Conservation (phyloP, 768 basidiomycete species). For the Terana coerulea region DNA sequence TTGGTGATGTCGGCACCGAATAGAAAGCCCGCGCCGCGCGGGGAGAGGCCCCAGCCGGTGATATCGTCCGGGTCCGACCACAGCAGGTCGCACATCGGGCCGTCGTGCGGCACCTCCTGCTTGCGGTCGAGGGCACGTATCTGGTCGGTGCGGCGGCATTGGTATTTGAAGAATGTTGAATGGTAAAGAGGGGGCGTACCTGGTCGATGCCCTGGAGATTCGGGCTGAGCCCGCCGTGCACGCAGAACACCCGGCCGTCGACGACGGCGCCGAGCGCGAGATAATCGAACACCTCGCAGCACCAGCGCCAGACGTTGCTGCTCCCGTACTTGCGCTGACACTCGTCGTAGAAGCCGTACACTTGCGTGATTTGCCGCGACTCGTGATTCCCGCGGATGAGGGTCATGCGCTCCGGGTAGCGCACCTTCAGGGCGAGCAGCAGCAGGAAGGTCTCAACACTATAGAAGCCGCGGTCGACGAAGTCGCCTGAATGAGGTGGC, state of each 20-base stretch:
- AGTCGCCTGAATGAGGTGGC: constrained; percentile 70
- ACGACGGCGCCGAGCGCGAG: constrained; percentile 92
- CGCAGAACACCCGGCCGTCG: constrained; percentile 96
- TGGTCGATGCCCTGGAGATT: constrained; percentile 85
- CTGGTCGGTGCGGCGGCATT: too few species aligned
- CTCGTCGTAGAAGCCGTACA: constrained; percentile 94
- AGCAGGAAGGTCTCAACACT: constrained; percentile 95
- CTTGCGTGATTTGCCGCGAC: constrained; percentile 94
- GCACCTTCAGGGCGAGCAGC: constrained; percentile 91
- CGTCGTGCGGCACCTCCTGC: constrained; percentile 98
- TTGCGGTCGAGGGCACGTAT: constrained; percentile 94
- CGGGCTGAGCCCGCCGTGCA: constrained; percentile 94
- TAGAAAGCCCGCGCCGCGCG: constrained; percentile 94
- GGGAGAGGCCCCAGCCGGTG: constrained; percentile 92
- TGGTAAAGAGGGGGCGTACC: constrained; percentile 40
- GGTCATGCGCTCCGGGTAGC: constrained; percentile 96
- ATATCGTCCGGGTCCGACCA: constrained; percentile 99
- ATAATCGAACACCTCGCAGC: constrained; percentile 98
- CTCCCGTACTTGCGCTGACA: constrained; percentile 95
- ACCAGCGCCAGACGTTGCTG: constrained; percentile 95
- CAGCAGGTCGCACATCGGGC: constrained; percentile 97
- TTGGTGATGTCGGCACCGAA: constrained; percentile 93
- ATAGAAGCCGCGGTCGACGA: constrained; percentile 97
- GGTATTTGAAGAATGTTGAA: neutral
- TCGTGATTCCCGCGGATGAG: constrained; percentile 98